Base-by-base conservation (phyloP, 129 eudicot genomes). In the Artemisia argyi region DNA sequence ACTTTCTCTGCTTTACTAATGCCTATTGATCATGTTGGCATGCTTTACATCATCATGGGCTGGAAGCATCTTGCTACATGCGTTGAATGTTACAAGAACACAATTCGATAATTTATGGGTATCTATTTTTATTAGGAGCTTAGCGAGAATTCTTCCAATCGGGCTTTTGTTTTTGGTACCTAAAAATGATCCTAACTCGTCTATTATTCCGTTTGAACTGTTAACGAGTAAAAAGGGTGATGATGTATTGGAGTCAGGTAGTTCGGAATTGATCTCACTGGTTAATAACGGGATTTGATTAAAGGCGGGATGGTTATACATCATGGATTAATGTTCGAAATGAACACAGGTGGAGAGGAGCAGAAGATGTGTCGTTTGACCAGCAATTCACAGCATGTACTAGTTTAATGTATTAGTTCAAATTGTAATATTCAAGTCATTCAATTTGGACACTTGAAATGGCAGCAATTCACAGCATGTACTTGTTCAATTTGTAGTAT, bases 1-100 rank as follows among this genome's bases (percentile, higher is more conserved):
- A 90, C 99, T 17, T 87, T 94, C 74, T 94, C 90, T 55, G 97
- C 99, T 15, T 73, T 94, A 71, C 78, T 94, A n/a, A 94, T 94
- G 97, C 88, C 97, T 1, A 94, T 94, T 1, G 99, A 90, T 69
- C 89, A 90, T 24, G 66, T 85, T 44, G 99, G 99, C 11, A 53
- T 83, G n/a, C 44, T 85, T 88, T 69, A 72, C 89, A 4, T 86
- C 97, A 3, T 81, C 99, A 14, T 94, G 99, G 99, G 80, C 79
- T 0, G 99, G 99, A 48, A 92, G 99, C 13, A 20, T 88, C 61
- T 60, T 94, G 44, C 89, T 94, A 7, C 97, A 90, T 62, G 48
- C 78, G 3, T 51, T 94, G 62, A 86, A 82, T 3, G 94, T 94
- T 56, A 94, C 99, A 3, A 80, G 97, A 71, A 94, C 91, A 15